These are phyloP conservation scores for Quercus bicolor DNA, from an alignment of 306 rosid species.

Conservation along the genomic window DNA sequence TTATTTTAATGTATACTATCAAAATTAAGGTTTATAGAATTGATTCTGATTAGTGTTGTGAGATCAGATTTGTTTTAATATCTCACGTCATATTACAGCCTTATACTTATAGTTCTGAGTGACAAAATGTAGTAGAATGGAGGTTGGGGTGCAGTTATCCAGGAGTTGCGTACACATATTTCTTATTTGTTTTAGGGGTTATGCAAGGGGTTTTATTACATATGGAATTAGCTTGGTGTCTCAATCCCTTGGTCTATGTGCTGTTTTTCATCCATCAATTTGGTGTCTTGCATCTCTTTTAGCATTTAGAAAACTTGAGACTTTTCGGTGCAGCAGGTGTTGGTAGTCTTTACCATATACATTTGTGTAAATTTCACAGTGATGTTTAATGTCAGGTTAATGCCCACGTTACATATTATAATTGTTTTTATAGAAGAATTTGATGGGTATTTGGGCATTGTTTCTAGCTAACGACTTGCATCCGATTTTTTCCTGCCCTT, in stretches of 20 bases:
- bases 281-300: neutral
- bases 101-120: neutral
- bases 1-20: neutral
- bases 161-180: neutral
- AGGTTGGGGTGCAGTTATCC: neutral
- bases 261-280: neutral
- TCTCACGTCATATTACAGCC: neutral
- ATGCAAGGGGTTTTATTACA: neutral
- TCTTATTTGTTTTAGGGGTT: neutral
- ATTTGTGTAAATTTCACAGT: neutral
- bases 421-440: neutral
- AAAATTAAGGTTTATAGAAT: neutral
- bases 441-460: neutral
- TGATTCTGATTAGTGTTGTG: neutral
- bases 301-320: neutral
- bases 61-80: neutral
- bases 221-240: neutral
- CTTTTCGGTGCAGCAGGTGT: neutral
- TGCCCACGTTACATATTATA: neutral
- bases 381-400: neutral
- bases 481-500: neutral
- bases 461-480: neutral
- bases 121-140: neutral
- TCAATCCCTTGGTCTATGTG: neutral
- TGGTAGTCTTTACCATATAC: neutral